Base-by-base conservation (phyloP, 805 yeast species). In the Kodamaea jinghongensis region DNA sequence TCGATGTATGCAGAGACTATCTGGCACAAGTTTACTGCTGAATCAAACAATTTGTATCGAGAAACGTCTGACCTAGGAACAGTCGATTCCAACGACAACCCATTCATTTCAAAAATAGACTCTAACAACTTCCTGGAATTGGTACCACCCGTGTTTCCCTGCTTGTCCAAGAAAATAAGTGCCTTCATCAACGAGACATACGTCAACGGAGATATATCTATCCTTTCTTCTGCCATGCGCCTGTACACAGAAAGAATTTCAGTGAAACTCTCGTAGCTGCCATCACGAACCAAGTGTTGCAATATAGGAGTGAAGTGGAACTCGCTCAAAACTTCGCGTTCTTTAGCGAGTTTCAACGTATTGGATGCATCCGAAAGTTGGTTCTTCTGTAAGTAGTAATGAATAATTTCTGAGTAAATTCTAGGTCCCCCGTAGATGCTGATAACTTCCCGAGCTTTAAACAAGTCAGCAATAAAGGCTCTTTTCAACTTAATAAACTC, bases 111-210 rank as follows among this genome's bases (percentile, higher is more conserved):
- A 29, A 65, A 54, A 6, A 67, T 56, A 9, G 61, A 50, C 31
- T 54, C 54, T 22, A 48, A 44, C 25, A 67, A 64, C 43, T 49
- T 46, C 57, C 46, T 42, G 43, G 65, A 28, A 45, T 50, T 73
- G 57, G 59, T 22, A 58, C 45, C 28, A 38, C 52, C 46, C 29
- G 43, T 38, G 51, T 51, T 5, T 55, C 55, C 35, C 46, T 51
- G 47, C 37, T 55, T 16, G 56, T 46, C 55, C 46, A 51, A 34
- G 38, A 44, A 33, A 52, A 62, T 28, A 26, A 65, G 52, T 4
- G 71, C 60, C 37, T 49, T 45, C 51, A 66, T 53, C 41, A 67
- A 48, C 44, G 48, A 54, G 16, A 51, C 50, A 42, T 67, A 67
- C 0, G 68, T 58, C 27, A 51, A 48, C 0, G 65, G 46, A 3